Base-by-base conservation (phyloP, 164 flowering plant genomes). In the Buxus sempervirens region DNA sequence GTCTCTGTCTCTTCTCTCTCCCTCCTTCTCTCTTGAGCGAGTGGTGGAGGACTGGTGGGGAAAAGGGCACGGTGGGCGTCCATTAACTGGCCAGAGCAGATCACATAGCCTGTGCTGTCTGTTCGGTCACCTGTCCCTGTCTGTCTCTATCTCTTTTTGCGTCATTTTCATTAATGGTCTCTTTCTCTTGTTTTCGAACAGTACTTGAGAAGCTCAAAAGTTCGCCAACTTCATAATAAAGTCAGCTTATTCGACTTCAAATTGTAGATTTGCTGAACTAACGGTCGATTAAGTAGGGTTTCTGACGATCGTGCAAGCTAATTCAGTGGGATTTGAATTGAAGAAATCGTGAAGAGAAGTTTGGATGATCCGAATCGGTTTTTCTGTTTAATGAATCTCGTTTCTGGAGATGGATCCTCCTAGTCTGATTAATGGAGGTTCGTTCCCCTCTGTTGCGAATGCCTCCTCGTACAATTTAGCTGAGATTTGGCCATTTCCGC, bases 401-500 rank as follows among this genome's bases (percentile, higher is more conserved):
- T 49, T 65, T 8, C 18, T 57, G 18, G 32, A 26, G 59, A 93
- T 93, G 98, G 96, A 93, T 79, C 90, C 89, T 58, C 87, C 89
- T 24, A 67, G 71, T 24, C 36, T 90, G 68, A 73, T 86, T 59
- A 83, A 79, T 58, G 90, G 83, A 51, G 77, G 82, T 10, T 84
- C 91, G 0, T 87, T 87, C 68, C 73, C 93, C 0, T 76, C 87
- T 0, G n/a, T n/a, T n/a, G 86, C 90, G 0, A 85, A 83, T 67
- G 82, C 83, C 0, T 76, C 90, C 0, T 75, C 96, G 24, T 86
- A 80, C 72, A 82, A 79, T 54, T 56, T 89, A 27, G 82, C 88
- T 4, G 93, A 82, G 86, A 84, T 91, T 69, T 90, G 95, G 93
- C 88, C 87, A 0, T 82, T 84, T 65, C 80, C 78, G 28, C 28